phyloP scores from a whole-genome alignment of 257 asterid species.

The Solanum stenotomum region DNA sequence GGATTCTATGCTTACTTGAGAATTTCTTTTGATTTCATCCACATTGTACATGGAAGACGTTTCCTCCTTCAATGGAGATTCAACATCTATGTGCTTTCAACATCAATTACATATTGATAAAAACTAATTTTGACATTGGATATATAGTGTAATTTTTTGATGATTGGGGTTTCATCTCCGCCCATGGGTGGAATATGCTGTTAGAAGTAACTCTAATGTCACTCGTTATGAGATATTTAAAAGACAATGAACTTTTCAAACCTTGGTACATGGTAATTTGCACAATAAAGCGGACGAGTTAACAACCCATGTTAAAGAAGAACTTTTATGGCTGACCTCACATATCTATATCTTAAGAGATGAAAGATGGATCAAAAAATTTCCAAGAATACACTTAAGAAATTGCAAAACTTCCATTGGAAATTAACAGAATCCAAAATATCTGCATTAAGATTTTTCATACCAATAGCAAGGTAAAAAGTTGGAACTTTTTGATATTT shows the following conservation, averaged over 20 bases:
- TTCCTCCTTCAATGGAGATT: not conserved
- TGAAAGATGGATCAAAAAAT: not conserved
- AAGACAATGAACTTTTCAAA: not conserved
- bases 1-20: not conserved
- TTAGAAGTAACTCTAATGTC: not conserved
- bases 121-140: not conserved
- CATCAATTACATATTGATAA: not conserved
- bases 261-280: not conserved
- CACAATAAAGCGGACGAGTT: not conserved
- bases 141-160: not conserved
- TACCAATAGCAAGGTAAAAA: not conserved
- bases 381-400: not conserved
- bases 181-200: not conserved
- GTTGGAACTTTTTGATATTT: not conserved
- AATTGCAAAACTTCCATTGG: not conserved
- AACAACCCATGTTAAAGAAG: not conserved
- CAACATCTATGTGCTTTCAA: not conserved
- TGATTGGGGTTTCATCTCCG: not conserved
- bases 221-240: not conserved
- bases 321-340: not conserved
- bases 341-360: not conserved
- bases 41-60: not conserved
- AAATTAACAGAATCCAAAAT: not conserved
- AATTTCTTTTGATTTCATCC: not conserved
- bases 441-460: not conserved